Conservation (phyloP, 768 basidiomycete genomes). For the Pulveroboletus ravenelii region DNA sequence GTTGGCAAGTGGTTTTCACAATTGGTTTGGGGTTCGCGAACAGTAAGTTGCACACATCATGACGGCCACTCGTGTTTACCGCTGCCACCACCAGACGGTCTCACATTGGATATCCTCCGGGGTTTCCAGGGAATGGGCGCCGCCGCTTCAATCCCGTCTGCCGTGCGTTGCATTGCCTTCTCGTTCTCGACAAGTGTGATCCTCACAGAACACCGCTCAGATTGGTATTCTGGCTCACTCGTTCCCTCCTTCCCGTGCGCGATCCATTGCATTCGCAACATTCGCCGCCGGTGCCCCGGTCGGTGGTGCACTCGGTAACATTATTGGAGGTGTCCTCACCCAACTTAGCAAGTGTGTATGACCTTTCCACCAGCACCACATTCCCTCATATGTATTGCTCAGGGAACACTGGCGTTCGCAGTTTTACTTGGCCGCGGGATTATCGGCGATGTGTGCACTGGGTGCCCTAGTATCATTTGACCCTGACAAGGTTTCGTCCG, state of each 20-base stretch:
- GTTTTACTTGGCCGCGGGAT: constrained; percentile 56
- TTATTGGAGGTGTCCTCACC: constrained; percentile 69
- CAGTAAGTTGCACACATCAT: constrained; percentile 29
- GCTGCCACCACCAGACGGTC: constrained; percentile 38
- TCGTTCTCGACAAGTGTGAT: not conserved
- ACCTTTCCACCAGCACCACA: not conserved
- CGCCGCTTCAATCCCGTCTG: constrained; percentile 70
- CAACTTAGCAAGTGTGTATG: constrained; percentile 41
- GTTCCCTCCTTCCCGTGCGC: constrained; percentile 63
- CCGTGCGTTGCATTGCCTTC: constrained; percentile 38
- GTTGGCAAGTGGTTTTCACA: constrained; percentile 50
- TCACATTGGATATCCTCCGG: constrained; percentile 65
- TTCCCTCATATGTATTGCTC: not conserved
- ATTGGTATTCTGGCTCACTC: constrained; percentile 78
- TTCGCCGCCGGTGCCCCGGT: constrained; percentile 84
- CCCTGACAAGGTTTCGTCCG: constrained; percentile 40
- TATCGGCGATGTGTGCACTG: constrained; percentile 49
- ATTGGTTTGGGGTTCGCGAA: constrained; percentile 62
- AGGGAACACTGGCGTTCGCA: constrained; percentile 60
- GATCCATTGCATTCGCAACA: constrained; percentile 75
- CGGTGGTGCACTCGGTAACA: constrained; percentile 66
- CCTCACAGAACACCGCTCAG: constrained; percentile 29
- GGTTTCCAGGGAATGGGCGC: constrained; percentile 78
- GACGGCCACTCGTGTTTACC: not conserved
- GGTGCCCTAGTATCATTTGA: constrained; percentile 60